These are phyloP conservation scores for Microascus cirrosus DNA, from an alignment of 2,329 filamentous ascomycete genomes.

Conservation along the genomic window DNA sequence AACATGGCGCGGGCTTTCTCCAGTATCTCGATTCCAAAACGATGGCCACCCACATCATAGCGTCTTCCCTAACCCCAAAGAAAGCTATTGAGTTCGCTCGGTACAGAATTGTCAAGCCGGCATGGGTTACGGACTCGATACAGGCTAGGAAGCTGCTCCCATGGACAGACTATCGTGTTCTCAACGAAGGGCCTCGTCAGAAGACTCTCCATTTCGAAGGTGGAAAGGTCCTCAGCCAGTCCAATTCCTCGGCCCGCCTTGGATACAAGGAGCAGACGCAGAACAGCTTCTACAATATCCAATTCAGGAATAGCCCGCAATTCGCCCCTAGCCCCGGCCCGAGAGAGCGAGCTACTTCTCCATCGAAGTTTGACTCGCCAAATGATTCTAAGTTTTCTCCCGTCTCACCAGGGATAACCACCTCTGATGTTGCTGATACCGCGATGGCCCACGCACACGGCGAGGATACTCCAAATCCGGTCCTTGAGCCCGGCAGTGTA, in stretches of 20 bases:
- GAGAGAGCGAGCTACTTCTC: conserved; percentile 7
- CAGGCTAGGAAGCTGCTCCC: conserved; percentile 69
- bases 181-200: conserved; percentile 77
- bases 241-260: conserved; percentile 40
- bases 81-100: conserved; percentile 79
- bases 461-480: neutral
- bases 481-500: neutral
- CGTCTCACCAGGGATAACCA: neutral
- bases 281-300: conserved; percentile 70
- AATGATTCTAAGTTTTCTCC: neutral
- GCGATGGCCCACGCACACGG: neutral
- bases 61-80: conserved; percentile 80
- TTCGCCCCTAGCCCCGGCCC: neutral
- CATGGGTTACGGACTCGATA: conserved; percentile 89
- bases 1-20: conserved; percentile 87
- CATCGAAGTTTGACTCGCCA: conserved; percentile 27
- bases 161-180: conserved; percentile 75
- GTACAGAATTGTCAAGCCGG: conserved; percentile 88
- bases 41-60: conserved; percentile 90
- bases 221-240: conserved; percentile 56
- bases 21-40: conserved; percentile 95
- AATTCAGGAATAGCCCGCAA: conserved; percentile 37
- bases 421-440: neutral
- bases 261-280: conserved; percentile 76
- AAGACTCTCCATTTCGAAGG: conserved; percentile 56